phyloP scores from a whole-genome alignment of 2,329 filamentous ascomycete species.

The Monosporascus sp. region DNA sequence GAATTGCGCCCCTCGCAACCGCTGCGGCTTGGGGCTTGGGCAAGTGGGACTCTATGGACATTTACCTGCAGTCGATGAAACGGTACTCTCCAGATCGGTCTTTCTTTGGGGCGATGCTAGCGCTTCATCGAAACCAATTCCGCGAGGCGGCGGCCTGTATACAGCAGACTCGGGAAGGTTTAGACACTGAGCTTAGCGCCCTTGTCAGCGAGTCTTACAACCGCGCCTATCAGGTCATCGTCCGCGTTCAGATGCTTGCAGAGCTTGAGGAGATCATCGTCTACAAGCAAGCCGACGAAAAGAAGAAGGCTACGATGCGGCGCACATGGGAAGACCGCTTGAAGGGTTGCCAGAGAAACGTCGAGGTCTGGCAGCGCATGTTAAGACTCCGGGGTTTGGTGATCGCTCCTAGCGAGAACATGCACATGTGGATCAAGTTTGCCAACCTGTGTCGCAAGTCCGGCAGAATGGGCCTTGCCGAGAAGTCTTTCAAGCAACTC shows the following conservation, averaged over 20 bases:
- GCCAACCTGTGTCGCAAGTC: slow-evolving; percentile 97
- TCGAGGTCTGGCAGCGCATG: slow-evolving; percentile 98
- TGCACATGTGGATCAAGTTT: slow-evolving; percentile 99
- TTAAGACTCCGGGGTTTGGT: slow-evolving; percentile 90
- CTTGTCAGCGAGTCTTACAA: slow-evolving; percentile 98
- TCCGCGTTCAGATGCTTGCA: slow-evolving; percentile 97
- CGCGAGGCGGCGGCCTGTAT: slow-evolving; percentile 85
- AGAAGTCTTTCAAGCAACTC: slow-evolving; percentile 90
- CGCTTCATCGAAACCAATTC: slow-evolving; percentile 93
- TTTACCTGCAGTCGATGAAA: slow-evolving; percentile 93
- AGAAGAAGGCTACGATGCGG: slow-evolving; percentile 86
- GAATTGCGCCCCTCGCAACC: slow-evolving; percentile 88
- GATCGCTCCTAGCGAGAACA: slow-evolving; percentile 85
- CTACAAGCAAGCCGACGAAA: slow-evolving; percentile 90
- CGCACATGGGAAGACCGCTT: slow-evolving; percentile 93
- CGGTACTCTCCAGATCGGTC: slow-evolving; percentile 87
- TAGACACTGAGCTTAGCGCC: slow-evolving; percentile 93
- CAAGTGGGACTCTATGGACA: slow-evolving; percentile 98
- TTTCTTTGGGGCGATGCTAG: slow-evolving; percentile 95
- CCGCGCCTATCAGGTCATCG: slow-evolving; percentile 93
- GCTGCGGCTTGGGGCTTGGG: slow-evolving; percentile 94
- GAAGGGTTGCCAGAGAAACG: slow-evolving; percentile 91
- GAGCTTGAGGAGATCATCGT: slow-evolving; percentile 96
- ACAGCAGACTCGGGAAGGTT: slow-evolving; percentile 82
- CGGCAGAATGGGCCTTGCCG: slow-evolving; percentile 85